These are phyloP conservation scores for Amphicarpaea edgeworthii DNA, from an alignment of 306 rosid genomes.

Conservation along the genomic window DNA sequence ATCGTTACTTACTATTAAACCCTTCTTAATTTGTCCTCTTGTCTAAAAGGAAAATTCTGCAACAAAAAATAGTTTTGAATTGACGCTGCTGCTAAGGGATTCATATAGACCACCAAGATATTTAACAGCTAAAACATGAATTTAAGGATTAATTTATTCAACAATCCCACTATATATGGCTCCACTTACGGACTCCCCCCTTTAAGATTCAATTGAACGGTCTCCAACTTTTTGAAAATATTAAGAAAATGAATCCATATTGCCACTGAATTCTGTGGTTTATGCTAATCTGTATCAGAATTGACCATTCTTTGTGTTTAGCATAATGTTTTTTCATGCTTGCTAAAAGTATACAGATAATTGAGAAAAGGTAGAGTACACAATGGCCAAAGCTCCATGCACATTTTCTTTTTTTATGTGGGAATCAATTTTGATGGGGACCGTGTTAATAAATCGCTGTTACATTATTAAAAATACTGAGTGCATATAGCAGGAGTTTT, in stretches of 20 bases:
- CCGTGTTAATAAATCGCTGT: not conserved
- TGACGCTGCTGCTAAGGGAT: not conserved
- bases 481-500: not conserved
- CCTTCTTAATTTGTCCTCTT: not conserved
- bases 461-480: constrained; percentile 2
- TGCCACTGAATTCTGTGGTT: constrained; percentile 12
- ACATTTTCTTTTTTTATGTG: not conserved
- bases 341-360: not conserved
- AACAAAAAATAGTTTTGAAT: not conserved
- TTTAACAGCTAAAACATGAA: not conserved
- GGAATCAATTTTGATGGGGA: constrained; percentile 25
- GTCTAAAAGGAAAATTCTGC: constrained; percentile 10
- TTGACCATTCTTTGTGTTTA: constrained; percentile 6
- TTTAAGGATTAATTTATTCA: not conserved
- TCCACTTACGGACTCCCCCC: not conserved
- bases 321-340: not conserved
- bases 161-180: not conserved
- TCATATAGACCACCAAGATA: not conserved
- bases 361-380: not conserved
- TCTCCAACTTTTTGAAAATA: constrained; percentile 6
- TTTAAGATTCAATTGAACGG: not conserved
- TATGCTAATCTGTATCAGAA: not conserved
- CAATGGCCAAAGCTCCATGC: not conserved
- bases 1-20: not conserved
- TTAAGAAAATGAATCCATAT: not conserved